phyloP scores from a whole-genome alignment of 2,329 filamentous ascomycete genomes.

The Botrytis porri region DNA sequence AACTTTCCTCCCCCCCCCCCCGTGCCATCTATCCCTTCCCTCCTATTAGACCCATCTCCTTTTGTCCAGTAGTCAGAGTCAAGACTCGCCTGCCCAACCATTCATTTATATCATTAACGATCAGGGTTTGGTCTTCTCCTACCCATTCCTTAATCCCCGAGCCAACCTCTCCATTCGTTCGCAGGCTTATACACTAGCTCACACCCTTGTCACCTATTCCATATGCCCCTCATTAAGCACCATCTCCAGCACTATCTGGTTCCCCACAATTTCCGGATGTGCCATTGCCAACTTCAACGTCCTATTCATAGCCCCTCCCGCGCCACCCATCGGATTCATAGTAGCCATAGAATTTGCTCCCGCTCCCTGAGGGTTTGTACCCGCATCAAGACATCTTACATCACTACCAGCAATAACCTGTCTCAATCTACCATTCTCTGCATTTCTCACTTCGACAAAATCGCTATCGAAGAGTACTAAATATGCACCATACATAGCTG shows the following conservation, averaged over 20 bases:
- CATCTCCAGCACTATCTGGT: slow-evolving; percentile 89
- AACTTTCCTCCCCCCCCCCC: background rate
- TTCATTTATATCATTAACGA: background rate
- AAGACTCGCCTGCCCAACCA: slow-evolving; percentile 1
- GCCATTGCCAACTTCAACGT: slow-evolving; percentile 95
- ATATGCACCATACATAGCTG: slow-evolving; percentile 88
- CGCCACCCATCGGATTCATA: slow-evolving; percentile 27
- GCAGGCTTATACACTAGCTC: background rate
- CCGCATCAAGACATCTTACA: slow-evolving; percentile 87
- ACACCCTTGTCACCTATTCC: slow-evolving; percentile 25
- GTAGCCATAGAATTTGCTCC: slow-evolving; percentile 41
- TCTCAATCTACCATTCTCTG: slow-evolving; percentile 86
- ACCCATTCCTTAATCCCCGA: background rate
- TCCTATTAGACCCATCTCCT: background rate
- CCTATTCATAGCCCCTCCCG: slow-evolving; percentile 49
- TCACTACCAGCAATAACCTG: slow-evolving; percentile 93
- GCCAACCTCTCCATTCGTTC: background rate
- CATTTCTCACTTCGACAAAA: slow-evolving; percentile 95
- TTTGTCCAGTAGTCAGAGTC: background rate
- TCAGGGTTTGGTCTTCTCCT: background rate
- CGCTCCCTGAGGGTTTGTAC: slow-evolving; percentile 54
- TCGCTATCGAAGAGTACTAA: slow-evolving; percentile 91
- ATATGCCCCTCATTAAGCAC: slow-evolving; percentile 81
- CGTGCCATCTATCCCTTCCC: background rate
- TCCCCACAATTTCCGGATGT: slow-evolving; percentile 80